These are phyloP conservation scores for Lactarius hatsudake DNA, from an alignment of 768 basidiomycete species.

Conservation along the genomic window DNA sequence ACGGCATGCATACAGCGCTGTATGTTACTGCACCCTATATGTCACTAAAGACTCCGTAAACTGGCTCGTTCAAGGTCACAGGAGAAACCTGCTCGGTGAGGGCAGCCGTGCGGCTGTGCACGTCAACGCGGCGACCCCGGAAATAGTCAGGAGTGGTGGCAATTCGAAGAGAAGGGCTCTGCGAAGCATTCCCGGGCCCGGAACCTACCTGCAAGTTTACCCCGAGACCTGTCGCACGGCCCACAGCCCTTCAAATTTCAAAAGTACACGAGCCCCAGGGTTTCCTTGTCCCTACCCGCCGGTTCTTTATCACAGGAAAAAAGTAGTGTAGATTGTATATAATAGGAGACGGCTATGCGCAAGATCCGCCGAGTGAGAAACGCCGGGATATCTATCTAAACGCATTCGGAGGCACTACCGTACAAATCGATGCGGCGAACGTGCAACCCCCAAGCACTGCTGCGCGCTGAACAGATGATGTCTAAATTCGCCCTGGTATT, in stretches of 20 bases:
- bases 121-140: conserved; percentile 8
- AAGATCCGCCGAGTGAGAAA: conserved; percentile 17
- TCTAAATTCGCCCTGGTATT: background rate
- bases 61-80: conserved; percentile 10
- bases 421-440: conserved; percentile 18
- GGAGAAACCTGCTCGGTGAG: background rate
- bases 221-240: conserved; percentile 12
- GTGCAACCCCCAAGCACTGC: conserved; percentile 2
- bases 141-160: conserved; percentile 2
- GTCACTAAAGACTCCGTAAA: conserved; percentile 8
- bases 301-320: background rate
- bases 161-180: background rate
- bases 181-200: background rate
- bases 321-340: background rate
- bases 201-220: background rate
- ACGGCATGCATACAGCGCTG: background rate
- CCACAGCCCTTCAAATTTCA: background rate
- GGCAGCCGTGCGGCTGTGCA: conserved; percentile 18
- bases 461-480: background rate
- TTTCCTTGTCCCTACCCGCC: background rate
- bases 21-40: background rate
- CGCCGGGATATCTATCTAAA: conserved; percentile 11
- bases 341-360: background rate
- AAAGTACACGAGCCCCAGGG: background rate
- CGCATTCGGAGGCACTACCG: conserved; percentile 1